Evolutionary conservation across 345 rosid species (phyloP).

Genomic region (Bruguiera gymnorhiza): DNA sequence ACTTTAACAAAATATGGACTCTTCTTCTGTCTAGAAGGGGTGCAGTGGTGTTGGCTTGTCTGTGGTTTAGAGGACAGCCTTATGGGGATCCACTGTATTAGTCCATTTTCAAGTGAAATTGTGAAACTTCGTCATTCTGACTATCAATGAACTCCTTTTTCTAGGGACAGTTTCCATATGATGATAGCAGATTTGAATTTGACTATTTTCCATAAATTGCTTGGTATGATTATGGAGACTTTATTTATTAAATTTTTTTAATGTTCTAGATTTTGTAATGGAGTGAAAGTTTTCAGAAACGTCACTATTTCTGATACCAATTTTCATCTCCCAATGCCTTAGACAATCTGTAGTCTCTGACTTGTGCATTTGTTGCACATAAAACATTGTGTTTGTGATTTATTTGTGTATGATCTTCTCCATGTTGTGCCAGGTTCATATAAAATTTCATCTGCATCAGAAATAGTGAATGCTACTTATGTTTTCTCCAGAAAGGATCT

Average conservation of each 20-base stretch:
- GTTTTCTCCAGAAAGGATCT: constrained; percentile 83
- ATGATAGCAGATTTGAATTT: no score
- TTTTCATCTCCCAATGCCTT: background rate
- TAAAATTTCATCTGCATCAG: constrained; percentile 58
- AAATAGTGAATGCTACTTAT: constrained; percentile 69
- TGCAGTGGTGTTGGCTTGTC: background rate
- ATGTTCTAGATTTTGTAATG: background rate
- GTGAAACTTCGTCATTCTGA: background rate
- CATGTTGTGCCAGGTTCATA: constrained; percentile 47
- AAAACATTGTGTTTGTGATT: background rate
- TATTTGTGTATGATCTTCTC: background rate
- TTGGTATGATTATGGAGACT: background rate
- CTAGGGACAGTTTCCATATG: no score
- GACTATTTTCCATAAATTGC: background rate
- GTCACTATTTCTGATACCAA: background rate
- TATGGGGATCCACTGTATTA: background rate
- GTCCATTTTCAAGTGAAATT: background rate
- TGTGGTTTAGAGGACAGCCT: background rate
- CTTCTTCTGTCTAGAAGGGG: background rate
- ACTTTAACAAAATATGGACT: no score
- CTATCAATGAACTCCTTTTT: background rate
- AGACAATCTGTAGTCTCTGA: background rate
- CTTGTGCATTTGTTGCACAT: background rate
- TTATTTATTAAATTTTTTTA: background rate
- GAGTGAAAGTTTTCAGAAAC: background rate